Evolutionary conservation across 805 yeast species (phyloP).

Genomic region (Candida tammaniensis): DNA sequence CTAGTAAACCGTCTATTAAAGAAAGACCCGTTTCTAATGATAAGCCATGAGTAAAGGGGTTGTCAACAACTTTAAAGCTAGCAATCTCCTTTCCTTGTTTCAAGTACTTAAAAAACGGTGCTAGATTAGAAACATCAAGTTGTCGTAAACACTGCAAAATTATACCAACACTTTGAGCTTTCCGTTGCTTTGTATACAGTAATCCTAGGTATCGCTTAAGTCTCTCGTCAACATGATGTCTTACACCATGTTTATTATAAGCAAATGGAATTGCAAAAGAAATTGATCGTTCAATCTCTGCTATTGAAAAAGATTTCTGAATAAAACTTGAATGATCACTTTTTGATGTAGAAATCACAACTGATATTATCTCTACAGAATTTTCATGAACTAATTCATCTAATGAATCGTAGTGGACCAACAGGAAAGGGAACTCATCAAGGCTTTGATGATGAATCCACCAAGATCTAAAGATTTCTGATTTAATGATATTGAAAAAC

Average conservation of each 20-base stretch:
- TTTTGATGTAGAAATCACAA: constrained; percentile 1
- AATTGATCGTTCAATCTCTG: no score
- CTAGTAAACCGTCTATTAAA: constrained; percentile 2
- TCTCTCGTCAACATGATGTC: constrained; percentile 24
- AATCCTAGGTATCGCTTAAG: neutral
- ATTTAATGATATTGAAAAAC: constrained; percentile 7
- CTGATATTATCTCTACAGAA: constrained; percentile 1
- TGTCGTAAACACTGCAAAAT: constrained; percentile 4
- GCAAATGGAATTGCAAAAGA: constrained; percentile 43
- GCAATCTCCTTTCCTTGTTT: neutral
- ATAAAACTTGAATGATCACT: no score
- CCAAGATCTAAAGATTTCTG: constrained; percentile 45
- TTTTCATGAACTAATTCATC: neutral
- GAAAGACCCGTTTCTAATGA: constrained; percentile 7
- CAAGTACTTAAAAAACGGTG: neutral
- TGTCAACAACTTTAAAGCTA: neutral
- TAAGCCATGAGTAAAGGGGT: constrained; percentile 1
- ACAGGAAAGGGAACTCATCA: constrained; percentile 34
- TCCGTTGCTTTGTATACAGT: neutral
- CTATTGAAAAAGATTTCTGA: no score
- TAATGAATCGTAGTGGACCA: neutral
- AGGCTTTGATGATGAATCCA: constrained; percentile 28
- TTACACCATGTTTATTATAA: constrained; percentile 36
- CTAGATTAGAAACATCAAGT: constrained; percentile 1
- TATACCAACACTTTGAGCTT: constrained; percentile 1